Base-by-base conservation (phyloP, 192 early-diverging fungal genomes). In the Umbelopsis sp. region DNA sequence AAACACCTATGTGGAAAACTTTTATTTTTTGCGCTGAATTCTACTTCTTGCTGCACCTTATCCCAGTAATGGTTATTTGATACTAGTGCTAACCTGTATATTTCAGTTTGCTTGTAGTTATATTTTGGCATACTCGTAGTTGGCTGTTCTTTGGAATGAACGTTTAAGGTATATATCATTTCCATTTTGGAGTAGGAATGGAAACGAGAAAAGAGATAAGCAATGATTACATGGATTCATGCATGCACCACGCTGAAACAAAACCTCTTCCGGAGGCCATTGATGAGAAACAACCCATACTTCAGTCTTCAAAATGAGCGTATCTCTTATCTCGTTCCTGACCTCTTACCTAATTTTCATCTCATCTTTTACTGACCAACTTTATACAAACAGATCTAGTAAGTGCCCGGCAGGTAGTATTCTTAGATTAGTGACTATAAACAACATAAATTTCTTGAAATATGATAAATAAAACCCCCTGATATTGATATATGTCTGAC, bases 161-260 rank as follows among this genome's bases (percentile, higher is more conserved):
- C 15, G 5, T 21, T 49, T 21, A 49, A 35, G 55, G 55, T 61
- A 61, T 12, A 15, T 35, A 37, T 61, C 33, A 1, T 35, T 61
- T 61, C 8, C 30, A 12, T 61, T 18, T 18, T 2, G 12, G 0
- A 16, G 25, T 27, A 27, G 55, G 55, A 35, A 16, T 7, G 55
- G 55, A 35, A 35, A 12, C 16, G 13, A 61, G 30, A 16, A 35
- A 37, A 7, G 52, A 25, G 27, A 18, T 35, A 61, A 58, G 55
- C 55, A 61, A 61, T 61, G 55, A 61, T 61, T 61, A 61, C 55
- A 61, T 61, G 55, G 55, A 61, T 61, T 61, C 55, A 61, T 61
- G 55, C 55, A 61, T 61, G 55, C 55, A 61, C 55, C 55, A 61
- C 55, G 55, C 55, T 61, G 55, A 61, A 61, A 33, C 55, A 61